Evolutionary conservation across 768 basidiomycete species (phyloP), one percentile per base, ranked within the genome.

Genomic region (Lactifluus piperatus): DNA sequence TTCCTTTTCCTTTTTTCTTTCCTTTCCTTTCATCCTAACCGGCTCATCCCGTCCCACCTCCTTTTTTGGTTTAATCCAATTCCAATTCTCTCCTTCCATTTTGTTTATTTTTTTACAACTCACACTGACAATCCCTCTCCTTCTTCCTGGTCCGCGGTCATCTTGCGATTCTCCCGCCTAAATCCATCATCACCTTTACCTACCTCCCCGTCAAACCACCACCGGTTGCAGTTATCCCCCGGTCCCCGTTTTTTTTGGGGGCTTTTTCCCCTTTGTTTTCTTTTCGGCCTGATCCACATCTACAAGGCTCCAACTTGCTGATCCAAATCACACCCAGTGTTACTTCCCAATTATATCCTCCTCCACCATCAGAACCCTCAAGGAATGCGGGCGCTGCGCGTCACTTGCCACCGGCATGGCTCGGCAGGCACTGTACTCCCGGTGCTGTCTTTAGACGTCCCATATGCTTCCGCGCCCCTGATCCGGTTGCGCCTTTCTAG

Each of bases 41-140:
- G 54, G 54, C 34, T 29, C 47, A 37, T 55, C 34, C 47, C 52
- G 52, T 8, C 16, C 41, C 57, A 26, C 30, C 26, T 32, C 57
- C 34, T 46, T 47, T 56, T 58, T 46, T 27, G 51, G 53, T 47
- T 54, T 47, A 45, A 54, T 54, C 57, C 11, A 32, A 10, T n/a
- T n/a, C n/a, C n/a, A 32, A 10, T 32, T 18, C 7, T 22, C 11
- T 45, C 30, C 57, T 53, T 53, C 47, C 51, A 60, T 60, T 56
- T 50, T 57, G 20, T 27, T 41, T 20, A n/a, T 24, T 27, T 14
- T 13, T 49, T 14, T 24, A 30, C 22, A n/a, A n/a, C n/a, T n/a
- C n/a, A n/a, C n/a, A n/a, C n/a, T n/a, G 30, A 30, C 30, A 30
- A n/a, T n/a, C n/a, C n/a, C n/a, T n/a, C n/a, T 30, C 30, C 30